Base-by-base conservation (phyloP, 805 yeast genomes). In the Barnettozyma siamensis region DNA sequence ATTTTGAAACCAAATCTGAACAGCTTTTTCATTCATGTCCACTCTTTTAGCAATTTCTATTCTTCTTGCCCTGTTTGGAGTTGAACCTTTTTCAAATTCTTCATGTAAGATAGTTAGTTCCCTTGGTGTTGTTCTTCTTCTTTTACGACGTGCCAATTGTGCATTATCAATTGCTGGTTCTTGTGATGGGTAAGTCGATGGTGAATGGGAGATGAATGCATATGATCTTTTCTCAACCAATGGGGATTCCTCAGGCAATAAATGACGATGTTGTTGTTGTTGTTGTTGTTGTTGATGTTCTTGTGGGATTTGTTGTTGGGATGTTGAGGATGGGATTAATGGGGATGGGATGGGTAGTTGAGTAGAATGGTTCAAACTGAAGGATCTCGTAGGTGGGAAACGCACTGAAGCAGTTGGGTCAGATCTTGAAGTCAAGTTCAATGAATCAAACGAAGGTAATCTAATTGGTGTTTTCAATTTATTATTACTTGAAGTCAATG, bases 1-100 rank as follows among this genome's bases (percentile, higher is more conserved):
- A 64, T 93, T 93, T 66, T 93, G 99, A 66, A 93, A 93, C 99
- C 99, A 93, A 48, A 91, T 88, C 66, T 93, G 99, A 28, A 93
- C 95, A 2, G 97, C 96, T 62, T 89, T 88, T 62, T 89, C 97
- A n/a, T 91, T 78, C 98, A 93, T 93, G 51, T 80, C 80, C 31
- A 93, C 94, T 49, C 70, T 76, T 24, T 67, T 62, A 5, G 98
- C 96, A 49, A 93, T 85, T 49, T 81, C 84, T 33, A 76, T 70
- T 51, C 98, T 77, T 57, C 83, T 73, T 34, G 72, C 65, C 59
- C 81, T 83, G 58, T 83, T 82, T 35, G 99, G 99, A 37, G 95
- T 87, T 33, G 79, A 69, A 45, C 95, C 88, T 37, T 66, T 58
- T 37, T 72, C 72, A 56, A 91, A 93, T 65, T 88, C 96, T 29